Percentiles rank a stretch among this genome's conserved stretches.
Conservation (phyloP, 129 eudicot genomes). For the sunflower (Helianthus annuus) region HanXRQr2.0-SUNRISE NC_035434.2:34461065-34461564, state of each 20-base stretch:
- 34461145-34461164: conserved; percentile 20
- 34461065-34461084: conserved; percentile 43
- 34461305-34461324: background rate
- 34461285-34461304: conserved; percentile 35
- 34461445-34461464: background rate
- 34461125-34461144: conserved; percentile 32
- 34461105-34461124: conserved; percentile 32
- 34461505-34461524: no score
- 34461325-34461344: conserved; percentile 11
- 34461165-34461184: conserved; percentile 31
- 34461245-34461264: conserved; percentile 35
- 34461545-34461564: conserved; percentile 22
- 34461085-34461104: conserved; percentile 49
- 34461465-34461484: background rate
- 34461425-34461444: conserved; percentile 30
- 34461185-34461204: conserved; percentile 42
- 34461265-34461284: conserved; percentile 38
- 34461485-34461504: background rate
- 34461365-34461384: conserved; percentile 52
- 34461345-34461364: conserved; percentile 48
- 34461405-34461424: conserved; percentile 49
- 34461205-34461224: conserved; percentile 39
- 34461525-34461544: no score
- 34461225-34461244: conserved; percentile 42
- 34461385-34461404: conserved; percentile 57